Evolutionary conservation across 768 basidiomycete species (phyloP).

Genomic region (Asterophora parasitica): DNA sequence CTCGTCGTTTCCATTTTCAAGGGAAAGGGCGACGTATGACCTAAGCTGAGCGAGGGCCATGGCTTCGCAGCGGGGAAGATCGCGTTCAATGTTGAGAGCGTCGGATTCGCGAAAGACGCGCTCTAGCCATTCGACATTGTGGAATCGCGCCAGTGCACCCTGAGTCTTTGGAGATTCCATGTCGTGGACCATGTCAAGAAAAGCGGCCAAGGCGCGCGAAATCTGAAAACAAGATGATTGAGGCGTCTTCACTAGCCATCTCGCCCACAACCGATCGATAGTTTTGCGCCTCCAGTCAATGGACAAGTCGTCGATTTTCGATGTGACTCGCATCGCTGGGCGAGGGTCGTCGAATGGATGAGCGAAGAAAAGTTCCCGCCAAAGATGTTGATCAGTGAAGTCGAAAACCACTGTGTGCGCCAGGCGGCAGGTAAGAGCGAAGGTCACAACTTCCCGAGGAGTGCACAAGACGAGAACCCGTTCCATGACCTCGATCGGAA

Average conservation of each 20-base stretch:
- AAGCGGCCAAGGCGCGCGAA: slow-evolving; percentile 30
- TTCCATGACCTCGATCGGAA: slow-evolving; percentile 60
- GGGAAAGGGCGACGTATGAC: slow-evolving; percentile 42
- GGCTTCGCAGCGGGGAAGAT: slow-evolving; percentile 13
- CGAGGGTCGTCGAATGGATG: slow-evolving; percentile 66
- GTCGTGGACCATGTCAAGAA: slow-evolving; percentile 37
- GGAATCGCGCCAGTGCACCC: slow-evolving; percentile 25
- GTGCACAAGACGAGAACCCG: slow-evolving; percentile 51
- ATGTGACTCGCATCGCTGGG: slow-evolving; percentile 15
- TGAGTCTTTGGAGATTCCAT: slow-evolving; percentile 25
- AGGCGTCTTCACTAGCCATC: slow-evolving; percentile 20
- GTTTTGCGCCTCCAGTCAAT: slow-evolving; percentile 13
- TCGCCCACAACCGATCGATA: slow-evolving; percentile 36
- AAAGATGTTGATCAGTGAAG: slow-evolving; percentile 53
- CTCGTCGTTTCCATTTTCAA: slow-evolving; percentile 29
- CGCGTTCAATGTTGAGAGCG: slow-evolving; percentile 25
- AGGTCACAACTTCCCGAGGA: slow-evolving; percentile 53
- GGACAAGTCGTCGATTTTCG: not conserved
- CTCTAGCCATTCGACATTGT: slow-evolving; percentile 44
- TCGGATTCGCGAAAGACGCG: slow-evolving; percentile 33
- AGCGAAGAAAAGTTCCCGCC: slow-evolving; percentile 60
- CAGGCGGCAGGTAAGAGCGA: slow-evolving; percentile 49
- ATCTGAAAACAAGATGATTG: slow-evolving; percentile 20
- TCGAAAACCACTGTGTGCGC: slow-evolving; percentile 47
- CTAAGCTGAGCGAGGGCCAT: slow-evolving; percentile 39